A percentile compares a stretch with the other conserved stretches of the same genome.
phyloP scores from a whole-genome alignment of 352 stramenopile genomes.

The Globisporangium splendens region DNA sequence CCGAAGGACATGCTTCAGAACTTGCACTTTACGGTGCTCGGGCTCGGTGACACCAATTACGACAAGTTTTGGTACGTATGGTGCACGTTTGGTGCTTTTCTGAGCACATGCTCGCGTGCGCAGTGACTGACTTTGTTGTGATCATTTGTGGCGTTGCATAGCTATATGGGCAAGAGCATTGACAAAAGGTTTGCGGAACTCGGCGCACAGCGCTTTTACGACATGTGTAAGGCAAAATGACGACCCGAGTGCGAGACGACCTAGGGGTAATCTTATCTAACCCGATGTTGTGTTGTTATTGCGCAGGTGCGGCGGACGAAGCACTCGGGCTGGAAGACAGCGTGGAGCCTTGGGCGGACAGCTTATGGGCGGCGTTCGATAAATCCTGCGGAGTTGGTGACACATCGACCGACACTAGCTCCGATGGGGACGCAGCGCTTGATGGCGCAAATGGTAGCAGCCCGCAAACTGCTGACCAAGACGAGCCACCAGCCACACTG shows the following conservation, averaged over 20 bases:
- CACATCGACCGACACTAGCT: conserved; percentile 22
- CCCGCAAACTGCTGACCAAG: not conserved
- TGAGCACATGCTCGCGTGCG: not conserved
- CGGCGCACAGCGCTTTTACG: conserved; percentile 77
- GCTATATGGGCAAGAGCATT: conserved; percentile 86
- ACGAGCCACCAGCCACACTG: not conserved
- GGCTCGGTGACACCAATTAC: conserved; percentile 96
- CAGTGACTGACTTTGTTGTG: not conserved
- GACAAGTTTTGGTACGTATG: conserved; percentile 90
- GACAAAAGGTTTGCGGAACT: conserved; percentile 88
- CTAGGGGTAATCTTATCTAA: too few species aligned
- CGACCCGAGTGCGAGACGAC: not conserved
- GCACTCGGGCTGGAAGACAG: conserved; percentile 91
- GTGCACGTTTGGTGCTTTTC: not conserved
- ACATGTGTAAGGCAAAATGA: conserved; percentile 31
- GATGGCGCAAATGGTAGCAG: not conserved
- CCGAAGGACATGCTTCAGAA: conserved; percentile 71
- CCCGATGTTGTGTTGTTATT: conserved; percentile 5
- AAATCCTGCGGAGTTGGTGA: conserved; percentile 23
- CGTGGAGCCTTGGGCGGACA: conserved; percentile 91
- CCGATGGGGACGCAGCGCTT: conserved; percentile 10
- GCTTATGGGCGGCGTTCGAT: conserved; percentile 50
- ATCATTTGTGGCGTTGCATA: conserved; percentile 10
- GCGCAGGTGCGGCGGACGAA: conserved; percentile 87
- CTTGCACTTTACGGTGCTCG: conserved; percentile 87